Base-by-base conservation (phyloP, 148 eudicot species). In the Tetragonia tetragonoides region DNA sequence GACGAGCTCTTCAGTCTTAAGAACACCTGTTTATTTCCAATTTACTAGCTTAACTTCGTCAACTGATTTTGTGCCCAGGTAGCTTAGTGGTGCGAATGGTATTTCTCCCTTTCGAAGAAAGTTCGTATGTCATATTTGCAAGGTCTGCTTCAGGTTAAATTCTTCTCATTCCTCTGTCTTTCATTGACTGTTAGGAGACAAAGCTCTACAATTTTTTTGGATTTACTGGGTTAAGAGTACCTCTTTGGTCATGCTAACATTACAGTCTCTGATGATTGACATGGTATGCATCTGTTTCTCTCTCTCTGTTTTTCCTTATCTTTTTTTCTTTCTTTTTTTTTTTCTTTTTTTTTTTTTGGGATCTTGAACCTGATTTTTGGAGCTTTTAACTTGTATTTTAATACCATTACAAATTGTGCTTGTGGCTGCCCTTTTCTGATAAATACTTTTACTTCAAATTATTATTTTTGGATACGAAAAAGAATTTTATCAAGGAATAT, bases 31-130 rank as follows among this genome's bases (percentile, higher is more conserved):
- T 51, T 11, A 18, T 62, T 2, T 53, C 8, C 49, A 59, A 11
- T 76, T 18, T 65, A 44, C 20, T 63, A 78, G 72, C 60, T 73
- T 68, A 62, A 10, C n/a, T 40, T 16, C 37, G 37, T 74, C 21
- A 11, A 42, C 53, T 28, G 67, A 20, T 72, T 77, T n/a, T 44
- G 44, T 4, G 85, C 75, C 75, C 92, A 96, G 99, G 99, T 73
- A 93, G 99, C 87, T 89, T 96, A 81, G 98, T 93, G 79, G 99
- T 96, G 83, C 93, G 99, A 82, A 77, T 96, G 90, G 85, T 93
- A 63, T 96, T 96, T 81, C 97, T 91, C 74, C 99, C 99, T 46
- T 96, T 96, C 75, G 99, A 96, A 86, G 99, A 96, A 86, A 96
- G 98, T 81, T 91, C 99, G 7, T 96, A 88, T 88, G 86, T 88